Conservation (phyloP, 768 basidiomycete genomes). For the Rossbeevera mucosa region DNA sequence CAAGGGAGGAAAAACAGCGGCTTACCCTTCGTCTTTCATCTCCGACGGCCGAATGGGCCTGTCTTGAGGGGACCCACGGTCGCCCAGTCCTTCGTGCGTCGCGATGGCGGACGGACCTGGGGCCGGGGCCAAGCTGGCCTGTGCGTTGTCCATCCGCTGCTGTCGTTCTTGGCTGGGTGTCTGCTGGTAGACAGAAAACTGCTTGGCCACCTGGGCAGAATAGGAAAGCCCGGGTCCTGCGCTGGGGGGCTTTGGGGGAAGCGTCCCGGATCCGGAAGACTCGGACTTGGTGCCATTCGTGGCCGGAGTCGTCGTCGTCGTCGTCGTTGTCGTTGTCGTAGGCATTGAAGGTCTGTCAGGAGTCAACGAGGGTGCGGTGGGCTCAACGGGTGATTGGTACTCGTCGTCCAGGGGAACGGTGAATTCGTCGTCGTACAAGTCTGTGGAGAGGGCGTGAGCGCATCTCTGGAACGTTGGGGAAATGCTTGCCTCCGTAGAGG, state of each 20-base stretch:
- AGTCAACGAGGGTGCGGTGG: constrained; percentile 16
- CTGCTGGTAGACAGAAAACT: constrained; percentile 61
- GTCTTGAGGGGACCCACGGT: constrained; percentile 34
- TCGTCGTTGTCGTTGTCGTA: constrained; percentile 15
- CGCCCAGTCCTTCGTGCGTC: constrained; percentile 33
- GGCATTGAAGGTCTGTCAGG: constrained; percentile 13
- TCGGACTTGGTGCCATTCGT: constrained; percentile 25
- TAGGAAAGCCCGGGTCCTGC: constrained; percentile 42
- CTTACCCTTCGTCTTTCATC: constrained; percentile 84
- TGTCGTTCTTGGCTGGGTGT: constrained; percentile 62
- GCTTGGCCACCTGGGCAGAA: constrained; percentile 62
- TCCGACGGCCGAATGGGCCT: constrained; percentile 63
- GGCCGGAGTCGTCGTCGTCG: constrained; percentile 3
- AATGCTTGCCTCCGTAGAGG: constrained; percentile 43
- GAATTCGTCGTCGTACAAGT: constrained; percentile 51
- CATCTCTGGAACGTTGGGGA: background rate
- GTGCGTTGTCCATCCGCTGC: constrained; percentile 34
- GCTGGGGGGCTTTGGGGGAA: constrained; percentile 28
- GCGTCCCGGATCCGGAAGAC: constrained; percentile 15
- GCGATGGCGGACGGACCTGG: constrained; percentile 29
- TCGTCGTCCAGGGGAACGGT: constrained; percentile 31
- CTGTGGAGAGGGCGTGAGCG: constrained; percentile 27
- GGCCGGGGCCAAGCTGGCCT: background rate
- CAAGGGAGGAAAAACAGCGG: constrained; percentile 20
- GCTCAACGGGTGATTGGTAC: constrained; percentile 25